Evolutionary conservation across 2,329 filamentous ascomycete genomes (phyloP).

Genomic region (Diaporthe capsici): DNA sequence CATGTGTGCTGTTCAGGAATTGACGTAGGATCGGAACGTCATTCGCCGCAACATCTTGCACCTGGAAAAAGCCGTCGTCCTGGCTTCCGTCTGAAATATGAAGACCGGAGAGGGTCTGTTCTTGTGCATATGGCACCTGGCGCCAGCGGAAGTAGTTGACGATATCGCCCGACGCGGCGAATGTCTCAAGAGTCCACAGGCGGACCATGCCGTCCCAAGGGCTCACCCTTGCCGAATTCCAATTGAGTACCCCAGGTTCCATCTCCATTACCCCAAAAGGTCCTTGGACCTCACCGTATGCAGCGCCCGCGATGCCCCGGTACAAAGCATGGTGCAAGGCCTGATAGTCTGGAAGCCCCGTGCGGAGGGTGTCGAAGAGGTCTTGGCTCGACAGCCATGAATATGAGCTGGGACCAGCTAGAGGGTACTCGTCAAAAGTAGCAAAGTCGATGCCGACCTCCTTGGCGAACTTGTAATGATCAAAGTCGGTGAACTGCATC

Average conservation of each 20-base stretch:
- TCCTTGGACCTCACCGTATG: constrained; percentile 41
- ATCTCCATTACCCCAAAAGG: constrained; percentile 47
- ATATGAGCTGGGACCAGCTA: constrained; percentile 39
- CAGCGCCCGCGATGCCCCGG: constrained; percentile 44
- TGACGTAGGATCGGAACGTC: constrained; percentile 42
- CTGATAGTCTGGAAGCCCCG: constrained; percentile 45
- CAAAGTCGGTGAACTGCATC: constrained; percentile 44
- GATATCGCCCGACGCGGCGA: constrained; percentile 43
- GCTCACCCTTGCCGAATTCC: constrained; percentile 44
- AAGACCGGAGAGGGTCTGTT: constrained; percentile 45
- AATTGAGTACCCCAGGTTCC: constrained; percentile 47
- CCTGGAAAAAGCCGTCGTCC: constrained; percentile 43
- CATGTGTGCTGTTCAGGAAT: constrained; percentile 10
- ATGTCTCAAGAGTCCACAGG: constrained; percentile 46
- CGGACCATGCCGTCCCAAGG: constrained; percentile 44
- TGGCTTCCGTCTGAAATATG: constrained; percentile 43
- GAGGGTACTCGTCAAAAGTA: constrained; percentile 44
- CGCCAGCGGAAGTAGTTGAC: constrained; percentile 47
- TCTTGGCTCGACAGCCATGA: constrained; percentile 43
- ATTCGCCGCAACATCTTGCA: constrained; percentile 40
- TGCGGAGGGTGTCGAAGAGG: constrained; percentile 42
- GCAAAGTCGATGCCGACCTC: constrained; percentile 45
- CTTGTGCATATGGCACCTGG: constrained; percentile 45
- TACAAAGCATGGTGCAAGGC: constrained; percentile 45
- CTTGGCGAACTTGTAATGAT: constrained; percentile 44